Percentiles rank a stretch among this genome's conserved stretches.
Evolutionary conservation across 176 grass and related monocot species (phyloP).

Genomic region (Otatea glauca): DNA sequence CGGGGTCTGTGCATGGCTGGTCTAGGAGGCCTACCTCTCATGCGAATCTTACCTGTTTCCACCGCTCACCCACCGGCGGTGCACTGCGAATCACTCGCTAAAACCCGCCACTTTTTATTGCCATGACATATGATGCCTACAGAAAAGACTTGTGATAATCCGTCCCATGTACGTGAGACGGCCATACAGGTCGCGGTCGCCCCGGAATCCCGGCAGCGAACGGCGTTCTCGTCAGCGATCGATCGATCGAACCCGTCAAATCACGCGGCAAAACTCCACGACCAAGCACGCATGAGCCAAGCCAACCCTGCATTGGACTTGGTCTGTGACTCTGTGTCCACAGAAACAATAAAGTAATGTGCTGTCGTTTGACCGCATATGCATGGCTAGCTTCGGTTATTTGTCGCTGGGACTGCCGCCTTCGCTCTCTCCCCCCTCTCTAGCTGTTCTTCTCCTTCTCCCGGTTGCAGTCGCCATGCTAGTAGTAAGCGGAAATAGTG

Average conservation of each 20-base stretch:
- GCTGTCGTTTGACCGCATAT: conserved; percentile 28
- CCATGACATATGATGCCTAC: neutral
- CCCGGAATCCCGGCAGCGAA: conserved; percentile 15
- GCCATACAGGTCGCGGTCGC: conserved; percentile 14
- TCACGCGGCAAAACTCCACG: conserved; percentile 19
- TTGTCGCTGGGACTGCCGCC: too few species aligned
- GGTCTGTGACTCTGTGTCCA: conserved; percentile 1
- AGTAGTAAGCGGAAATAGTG: neutral
- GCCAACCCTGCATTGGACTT: neutral
- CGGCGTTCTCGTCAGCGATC: neutral
- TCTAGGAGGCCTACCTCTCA: neutral
- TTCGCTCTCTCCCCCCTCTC: too few species aligned
- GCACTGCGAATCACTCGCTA: neutral
- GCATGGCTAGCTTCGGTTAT: too few species aligned
- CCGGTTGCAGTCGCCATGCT: neutral
- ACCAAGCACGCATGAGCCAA: neutral
- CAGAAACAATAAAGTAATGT: neutral
- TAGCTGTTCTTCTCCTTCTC: neutral
- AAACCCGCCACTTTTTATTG: neutral
- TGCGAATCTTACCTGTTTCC: neutral
- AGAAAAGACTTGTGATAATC: neutral
- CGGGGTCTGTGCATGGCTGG: neutral
- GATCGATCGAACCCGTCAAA: neutral
- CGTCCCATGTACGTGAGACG: neutral
- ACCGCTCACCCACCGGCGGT: neutral